These are phyloP conservation scores for Schizochytrium sp. DNA, from an alignment of 108 stramenopile genomes.

Conservation along the genomic window DNA sequence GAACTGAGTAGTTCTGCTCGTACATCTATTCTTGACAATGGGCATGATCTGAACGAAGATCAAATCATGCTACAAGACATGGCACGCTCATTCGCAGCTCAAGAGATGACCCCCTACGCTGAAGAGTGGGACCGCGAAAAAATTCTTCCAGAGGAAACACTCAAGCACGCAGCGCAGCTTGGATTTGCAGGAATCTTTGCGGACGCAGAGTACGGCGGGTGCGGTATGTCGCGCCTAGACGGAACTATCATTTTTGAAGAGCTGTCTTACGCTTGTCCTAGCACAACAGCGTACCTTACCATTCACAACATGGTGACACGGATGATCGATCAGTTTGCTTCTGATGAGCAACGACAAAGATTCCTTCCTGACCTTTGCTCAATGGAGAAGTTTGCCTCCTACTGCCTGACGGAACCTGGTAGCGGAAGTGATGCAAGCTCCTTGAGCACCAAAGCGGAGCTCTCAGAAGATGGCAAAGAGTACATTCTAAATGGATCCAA, in stretches of 20 bases:
- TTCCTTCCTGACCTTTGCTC: constrained; percentile 66
- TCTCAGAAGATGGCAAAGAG: constrained; percentile 71
- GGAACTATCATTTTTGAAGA: constrained; percentile 67
- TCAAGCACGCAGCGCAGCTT: constrained; percentile 65
- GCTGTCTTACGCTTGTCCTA: constrained; percentile 62
- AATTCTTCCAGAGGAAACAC: constrained; percentile 67
- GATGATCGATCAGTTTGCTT: constrained; percentile 70
- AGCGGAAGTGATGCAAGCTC: constrained; percentile 68
- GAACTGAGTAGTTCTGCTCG: too few relatives aligned
- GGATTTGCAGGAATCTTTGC: constrained; percentile 68
- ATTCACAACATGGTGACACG: constrained; percentile 75
- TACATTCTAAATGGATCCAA: constrained; percentile 76
- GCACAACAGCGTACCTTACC: constrained; percentile 71
- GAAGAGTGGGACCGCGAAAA: constrained; percentile 69
- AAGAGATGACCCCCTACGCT: constrained; percentile 66
- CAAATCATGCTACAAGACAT: constrained; percentile 60
- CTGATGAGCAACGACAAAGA: constrained; percentile 54
- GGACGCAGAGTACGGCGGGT: constrained; percentile 64
- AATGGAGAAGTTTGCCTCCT: constrained; percentile 68
- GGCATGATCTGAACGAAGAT: constrained; percentile 66
- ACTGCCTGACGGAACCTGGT: constrained; percentile 69
- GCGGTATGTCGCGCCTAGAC: constrained; percentile 66
- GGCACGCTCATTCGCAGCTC: constrained; percentile 63
- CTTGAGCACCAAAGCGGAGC: constrained; percentile 64
- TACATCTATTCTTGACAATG: not conserved